Evolutionary conservation across 768 basidiomycete genomes (phyloP), one percentile per base, ranked within the genome.

Genomic region (Tephrocybe sp.): DNA sequence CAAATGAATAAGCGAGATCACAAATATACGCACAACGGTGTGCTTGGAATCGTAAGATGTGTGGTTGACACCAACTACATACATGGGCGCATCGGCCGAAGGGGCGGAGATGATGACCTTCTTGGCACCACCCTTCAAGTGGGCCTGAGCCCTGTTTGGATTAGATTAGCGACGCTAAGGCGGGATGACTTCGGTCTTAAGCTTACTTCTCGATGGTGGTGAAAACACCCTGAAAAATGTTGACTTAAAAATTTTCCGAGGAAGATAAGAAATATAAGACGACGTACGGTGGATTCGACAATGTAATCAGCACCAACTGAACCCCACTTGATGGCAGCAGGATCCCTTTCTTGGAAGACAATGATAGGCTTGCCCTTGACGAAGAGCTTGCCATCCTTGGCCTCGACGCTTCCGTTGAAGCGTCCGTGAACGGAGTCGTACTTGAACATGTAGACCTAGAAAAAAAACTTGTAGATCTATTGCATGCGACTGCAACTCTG

Each of bases 51-150:
- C 85, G 73, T 99, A 98, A 35, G 76, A 60, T 55, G 97, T 93
- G 58, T 97, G 84, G 79, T 99, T 98, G 72, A 98, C 96, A 78
- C 91, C 93, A 61, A 79, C 81, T 47, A 95, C 92, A 71, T 83
- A 94, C 92, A 95, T 95, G 61, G 92, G 92, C 5, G 93, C 92
- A 68, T 95, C 92, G 30, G 92, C 82, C n/a, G 96, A 98, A 60
- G 96, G 96, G 41, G 96, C 96, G 59, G 95, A 96, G 82, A 99
- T 98, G 76, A 99, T 79, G 68, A 99, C 96, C 80, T 98, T 99
- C 86, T 98, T 98, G 66, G 96, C 96, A 69, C 96, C 96, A 62
- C 96, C 96, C 75, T 95, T 93, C 74, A 99, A 77, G 77, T 99
- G 96, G 60, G 84, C 86, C 42, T 79, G 78, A 49, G 96, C 96